Conservation (phyloP, 1,139 yeast genomes). For the Yamadazyma taylorii region DNA sequence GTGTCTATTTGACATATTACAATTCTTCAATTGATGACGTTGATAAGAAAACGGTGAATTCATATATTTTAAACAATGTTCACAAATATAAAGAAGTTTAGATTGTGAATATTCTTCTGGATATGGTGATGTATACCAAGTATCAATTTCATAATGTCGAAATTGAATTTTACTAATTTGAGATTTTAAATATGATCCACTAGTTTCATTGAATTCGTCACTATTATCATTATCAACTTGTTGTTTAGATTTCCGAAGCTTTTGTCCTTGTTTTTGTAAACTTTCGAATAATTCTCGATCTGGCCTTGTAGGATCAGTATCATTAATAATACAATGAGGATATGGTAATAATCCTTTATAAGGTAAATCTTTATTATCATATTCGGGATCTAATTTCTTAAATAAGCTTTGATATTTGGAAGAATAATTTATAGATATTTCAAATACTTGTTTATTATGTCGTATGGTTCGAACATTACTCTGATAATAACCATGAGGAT, state of each 20-base stretch:
- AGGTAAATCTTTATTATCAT: slow-evolving; percentile 45
- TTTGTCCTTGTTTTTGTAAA: slow-evolving; percentile 26
- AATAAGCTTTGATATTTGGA: slow-evolving; percentile 7
- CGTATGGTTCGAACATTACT: slow-evolving; percentile 1
- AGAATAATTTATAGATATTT: slow-evolving; percentile 8
- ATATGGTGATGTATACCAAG: slow-evolving; percentile 94
- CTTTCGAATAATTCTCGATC: slow-evolving; percentile 52
- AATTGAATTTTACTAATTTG: slow-evolving; percentile 60
- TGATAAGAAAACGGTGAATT: slow-evolving; percentile 63
- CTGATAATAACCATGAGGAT: background rate
- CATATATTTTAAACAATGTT: slow-evolving; percentile 82
- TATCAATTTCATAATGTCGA: slow-evolving; percentile 70
- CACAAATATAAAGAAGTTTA: slow-evolving; percentile 71
- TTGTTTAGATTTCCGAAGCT: slow-evolving; percentile 14
- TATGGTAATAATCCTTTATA: slow-evolving; percentile 63
- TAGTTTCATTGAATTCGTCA: slow-evolving; percentile 1
- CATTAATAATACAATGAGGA: slow-evolving; percentile 59
- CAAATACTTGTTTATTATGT: slow-evolving; percentile 2
- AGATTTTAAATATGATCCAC: slow-evolving; percentile 20
- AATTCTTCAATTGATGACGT: slow-evolving; percentile 76
- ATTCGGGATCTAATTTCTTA: slow-evolving; percentile 12
- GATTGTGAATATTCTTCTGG: slow-evolving; percentile 81
- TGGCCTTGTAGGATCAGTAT: slow-evolving; percentile 56
- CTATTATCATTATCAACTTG: slow-evolving; percentile 1
- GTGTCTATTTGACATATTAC: slow-evolving; percentile 47